Conservation (phyloP, 345 rosid genomes). For the Punica granatum region DNA sequence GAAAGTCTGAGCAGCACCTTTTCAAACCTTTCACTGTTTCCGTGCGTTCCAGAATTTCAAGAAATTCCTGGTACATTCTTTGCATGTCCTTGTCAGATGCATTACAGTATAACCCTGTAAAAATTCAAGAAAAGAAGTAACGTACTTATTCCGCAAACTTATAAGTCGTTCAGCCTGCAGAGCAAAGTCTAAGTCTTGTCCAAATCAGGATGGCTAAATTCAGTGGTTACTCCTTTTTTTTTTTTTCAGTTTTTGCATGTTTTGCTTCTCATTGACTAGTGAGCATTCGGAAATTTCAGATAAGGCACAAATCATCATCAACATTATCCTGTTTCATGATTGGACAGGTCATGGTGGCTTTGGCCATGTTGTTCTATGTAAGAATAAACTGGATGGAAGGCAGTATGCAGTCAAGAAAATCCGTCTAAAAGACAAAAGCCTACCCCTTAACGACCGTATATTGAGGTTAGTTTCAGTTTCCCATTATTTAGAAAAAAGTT, state of each 20-base stretch:
- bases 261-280: not conserved
- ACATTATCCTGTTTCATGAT: not conserved
- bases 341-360: slow-evolving; percentile 89
- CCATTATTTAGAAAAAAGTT: not conserved
- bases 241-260: no score
- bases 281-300: not conserved
- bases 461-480: slow-evolving; percentile 42
- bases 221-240: not conserved
- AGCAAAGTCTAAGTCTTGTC: not conserved
- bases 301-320: not conserved
- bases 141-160: not conserved
- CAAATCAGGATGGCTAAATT: not conserved
- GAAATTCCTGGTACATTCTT: not conserved
- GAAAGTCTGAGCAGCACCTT: not conserved
- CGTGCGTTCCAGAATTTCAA: not conserved
- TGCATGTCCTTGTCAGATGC: not conserved
- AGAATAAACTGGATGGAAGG: slow-evolving; percentile 96
- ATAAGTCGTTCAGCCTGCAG: not conserved
- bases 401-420: slow-evolving; percentile 97
- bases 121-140: no score
- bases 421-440: slow-evolving; percentile 78
- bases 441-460: slow-evolving; percentile 67
- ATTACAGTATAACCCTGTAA: not conserved
- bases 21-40: not conserved
- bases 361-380: slow-evolving; percentile 87